Conservation (phyloP, 129 eudicot species). For the Pulicaria dysenterica region DNA sequence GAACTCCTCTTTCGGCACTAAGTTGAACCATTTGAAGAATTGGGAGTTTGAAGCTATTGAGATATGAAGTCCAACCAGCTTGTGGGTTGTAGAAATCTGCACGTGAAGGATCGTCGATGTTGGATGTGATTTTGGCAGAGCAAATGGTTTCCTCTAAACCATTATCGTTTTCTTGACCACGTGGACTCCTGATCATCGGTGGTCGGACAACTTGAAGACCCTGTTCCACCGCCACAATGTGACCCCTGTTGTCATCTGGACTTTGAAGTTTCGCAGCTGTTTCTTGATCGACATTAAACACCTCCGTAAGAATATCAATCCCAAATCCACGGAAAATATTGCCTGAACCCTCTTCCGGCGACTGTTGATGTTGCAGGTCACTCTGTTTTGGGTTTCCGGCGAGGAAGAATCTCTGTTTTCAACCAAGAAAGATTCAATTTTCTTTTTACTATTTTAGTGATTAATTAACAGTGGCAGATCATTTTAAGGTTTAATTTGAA, state of each 20-base stretch:
- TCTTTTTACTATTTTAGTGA: background rate
- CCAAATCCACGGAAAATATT: constrained; percentile 62
- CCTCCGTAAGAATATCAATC: constrained; percentile 33
- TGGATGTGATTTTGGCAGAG: constrained; percentile 42
- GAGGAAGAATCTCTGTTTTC: constrained; percentile 58
- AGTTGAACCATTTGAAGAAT: constrained; percentile 52
- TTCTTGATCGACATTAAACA: constrained; percentile 51
- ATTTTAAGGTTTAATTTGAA: background rate
- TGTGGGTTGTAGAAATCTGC: constrained; percentile 76
- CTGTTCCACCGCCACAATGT: constrained; percentile 46
- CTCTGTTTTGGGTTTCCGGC: constrained; percentile 56
- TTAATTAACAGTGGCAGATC: background rate
- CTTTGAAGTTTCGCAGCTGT: constrained; percentile 51
- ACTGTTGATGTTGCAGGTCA: constrained; percentile 22
- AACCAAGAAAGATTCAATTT: background rate
- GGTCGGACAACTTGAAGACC: constrained; percentile 61
- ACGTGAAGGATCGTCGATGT: constrained; percentile 50
- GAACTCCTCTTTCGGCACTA: constrained; percentile 78
- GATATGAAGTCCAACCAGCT: constrained; percentile 57
- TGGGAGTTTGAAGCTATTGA: constrained; percentile 69
- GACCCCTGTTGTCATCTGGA: constrained; percentile 57
- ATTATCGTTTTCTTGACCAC: constrained; percentile 13
- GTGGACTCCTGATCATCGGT: constrained; percentile 24
- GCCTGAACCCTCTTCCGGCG: constrained; percentile 31
- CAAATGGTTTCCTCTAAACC: constrained; percentile 79